Base-by-base conservation (phyloP, 345 rosid genomes). In the Hypericum perforatum region DNA sequence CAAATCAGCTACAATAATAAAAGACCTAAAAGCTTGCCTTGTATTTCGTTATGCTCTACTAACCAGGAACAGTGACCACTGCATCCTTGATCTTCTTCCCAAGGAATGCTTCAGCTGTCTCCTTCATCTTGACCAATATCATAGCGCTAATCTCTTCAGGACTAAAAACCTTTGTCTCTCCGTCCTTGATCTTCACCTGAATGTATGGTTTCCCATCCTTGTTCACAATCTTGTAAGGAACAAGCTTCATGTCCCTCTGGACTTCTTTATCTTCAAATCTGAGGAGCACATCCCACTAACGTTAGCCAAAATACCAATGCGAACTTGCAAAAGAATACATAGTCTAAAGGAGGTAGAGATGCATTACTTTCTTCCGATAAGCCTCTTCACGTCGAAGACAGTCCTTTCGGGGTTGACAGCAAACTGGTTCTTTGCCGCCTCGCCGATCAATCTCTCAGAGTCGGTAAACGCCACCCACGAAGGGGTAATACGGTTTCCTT, bases 31-130 rank as follows among this genome's bases (percentile, higher is more conserved):
- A 37, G 8, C 5, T 5, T 3, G 11, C 3, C 38, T 10, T 10
- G 7, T 12, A 39, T 5, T 37, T 29, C 3, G 6, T 5, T 41
- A n/a, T 46, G 15, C 10, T 13, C 0, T 13, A 46, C 50, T 46
- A 13, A 46, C 72, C 72, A 7, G 72, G 72, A 49, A 68, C 72
- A 5, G 68, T 63, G 10, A 68, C 41, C 5, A 68, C 61, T 42
- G 72, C 72, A 29, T 68, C 67, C 59, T 68, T 68, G 59, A 68
- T 62, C 39, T 68, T 68, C 72, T 68, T 68, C 41, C 72, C 63
- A 36, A 68, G 59, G 60, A 57, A 68, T 9, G 72, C 67, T 29
- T 68, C 67, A 0, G 72, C 64, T 10, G 72, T 68, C 29, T 68
- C 72, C 57, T 68, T 62, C 72, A 58, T 68, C 63, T 62, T 68